phyloP scores from a whole-genome alignment of 164 flowering plant genomes.

The Nymphaea colorata region DNA sequence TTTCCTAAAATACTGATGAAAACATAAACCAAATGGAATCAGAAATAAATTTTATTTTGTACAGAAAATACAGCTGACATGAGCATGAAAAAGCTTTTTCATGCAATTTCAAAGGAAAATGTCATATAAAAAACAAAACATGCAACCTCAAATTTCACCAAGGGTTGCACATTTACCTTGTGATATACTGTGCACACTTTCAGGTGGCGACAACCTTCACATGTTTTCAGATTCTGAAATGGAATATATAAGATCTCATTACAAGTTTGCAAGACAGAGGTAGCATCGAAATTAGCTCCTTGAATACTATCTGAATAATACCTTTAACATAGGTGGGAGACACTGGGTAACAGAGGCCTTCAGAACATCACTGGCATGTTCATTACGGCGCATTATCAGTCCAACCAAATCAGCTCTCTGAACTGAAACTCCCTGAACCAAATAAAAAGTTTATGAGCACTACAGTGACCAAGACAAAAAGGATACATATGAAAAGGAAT shows the following conservation, averaged over 20 bases:
- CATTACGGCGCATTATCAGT: constrained; percentile 96
- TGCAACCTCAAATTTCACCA: no score
- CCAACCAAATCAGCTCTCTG: constrained; percentile 83
- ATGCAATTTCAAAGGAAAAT: no score
- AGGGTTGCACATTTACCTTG: constrained; percentile 43
- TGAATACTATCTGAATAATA: constrained; percentile 8
- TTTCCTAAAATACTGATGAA: no score
- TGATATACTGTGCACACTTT: constrained; percentile 71
- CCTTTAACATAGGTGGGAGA: constrained; percentile 81
- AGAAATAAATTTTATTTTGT: no score
- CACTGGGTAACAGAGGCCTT: constrained; percentile 65
- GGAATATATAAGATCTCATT: constrained; percentile 1
- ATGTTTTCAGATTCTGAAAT: constrained; percentile 53
- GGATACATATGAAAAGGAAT: no score
- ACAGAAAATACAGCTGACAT: no score
- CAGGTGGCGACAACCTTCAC: constrained; percentile 85
- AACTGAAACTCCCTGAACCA: constrained; percentile 54
- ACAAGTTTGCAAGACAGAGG: no score
- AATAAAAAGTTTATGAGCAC: not conserved
- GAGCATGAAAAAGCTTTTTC: no score
- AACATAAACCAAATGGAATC: no score
- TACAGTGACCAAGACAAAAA: no score
- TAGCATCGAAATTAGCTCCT: no score
- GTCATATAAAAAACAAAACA: no score
- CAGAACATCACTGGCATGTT: constrained; percentile 69